These are phyloP conservation scores for Porcisia hertigi DNA, from an alignment of 208 protist species.

Conservation along the genomic window DNA sequence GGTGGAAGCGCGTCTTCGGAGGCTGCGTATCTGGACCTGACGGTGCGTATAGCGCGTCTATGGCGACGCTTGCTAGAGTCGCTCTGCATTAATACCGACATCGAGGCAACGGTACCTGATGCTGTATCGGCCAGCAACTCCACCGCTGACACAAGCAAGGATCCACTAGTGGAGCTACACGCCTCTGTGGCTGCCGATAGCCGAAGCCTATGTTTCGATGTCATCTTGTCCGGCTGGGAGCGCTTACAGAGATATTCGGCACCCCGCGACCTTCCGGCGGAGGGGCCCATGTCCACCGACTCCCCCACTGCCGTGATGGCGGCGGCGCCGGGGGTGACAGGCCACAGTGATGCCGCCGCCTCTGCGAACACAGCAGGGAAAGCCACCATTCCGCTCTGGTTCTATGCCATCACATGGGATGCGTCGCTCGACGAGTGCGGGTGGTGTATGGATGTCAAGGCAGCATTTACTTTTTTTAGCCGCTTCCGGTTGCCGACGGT, in stretches of 20 bases:
- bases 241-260: conserved; percentile 51
- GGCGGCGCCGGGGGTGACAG: background rate
- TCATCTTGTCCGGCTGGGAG: conserved; percentile 56
- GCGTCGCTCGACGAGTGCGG: conserved; percentile 32
- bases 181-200: conserved; percentile 24
- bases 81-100: conserved; percentile 3
- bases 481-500: conserved; percentile 48
- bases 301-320: conserved; percentile 8
- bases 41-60: conserved; percentile 48
- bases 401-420: conserved; percentile 72
- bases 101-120: background rate
- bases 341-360: background rate
- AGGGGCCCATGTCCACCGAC: background rate
- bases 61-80: conserved; percentile 46
- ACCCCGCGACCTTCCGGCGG: background rate
- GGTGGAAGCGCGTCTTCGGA: conserved; percentile 12
- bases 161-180: conserved; percentile 33
- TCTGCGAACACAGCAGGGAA: conserved; percentile 5
- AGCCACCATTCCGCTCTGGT: conserved; percentile 35
- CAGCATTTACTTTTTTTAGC: conserved; percentile 39
- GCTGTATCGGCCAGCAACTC: background rate
- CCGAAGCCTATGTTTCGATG: conserved; percentile 71
- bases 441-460: conserved; percentile 54
- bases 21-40: conserved; percentile 24
- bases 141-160: background rate